Evolutionary conservation across 2,329 filamentous ascomycete genomes (phyloP).

Genomic region (Aspergillus aculeatus): DNA sequence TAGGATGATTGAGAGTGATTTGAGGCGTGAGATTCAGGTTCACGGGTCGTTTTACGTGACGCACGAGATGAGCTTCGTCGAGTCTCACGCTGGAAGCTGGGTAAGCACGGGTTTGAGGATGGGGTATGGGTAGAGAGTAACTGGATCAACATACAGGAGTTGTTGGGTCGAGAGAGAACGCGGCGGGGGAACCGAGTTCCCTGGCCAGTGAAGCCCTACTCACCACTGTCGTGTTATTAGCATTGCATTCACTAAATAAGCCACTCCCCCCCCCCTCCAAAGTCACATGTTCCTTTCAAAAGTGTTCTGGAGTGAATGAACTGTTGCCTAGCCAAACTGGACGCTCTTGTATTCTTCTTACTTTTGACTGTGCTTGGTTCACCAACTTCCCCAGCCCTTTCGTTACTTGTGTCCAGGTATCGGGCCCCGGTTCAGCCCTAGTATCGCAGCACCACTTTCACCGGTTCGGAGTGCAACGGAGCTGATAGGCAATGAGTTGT

Average conservation of each 20-base stretch:
- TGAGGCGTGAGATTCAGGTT: slow-evolving; percentile 14
- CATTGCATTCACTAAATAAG: slow-evolving; percentile 1
- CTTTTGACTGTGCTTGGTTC: not conserved
- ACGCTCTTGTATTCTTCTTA: not conserved
- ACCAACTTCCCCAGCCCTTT: not conserved
- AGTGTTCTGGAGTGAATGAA: not conserved
- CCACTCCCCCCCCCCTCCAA: not conserved
- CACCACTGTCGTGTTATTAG: slow-evolving; percentile 20
- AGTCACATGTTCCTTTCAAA: not conserved
- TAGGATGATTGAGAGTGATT: slow-evolving; percentile 21
- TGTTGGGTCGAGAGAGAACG: slow-evolving; percentile 17
- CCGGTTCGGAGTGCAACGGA: not conserved
- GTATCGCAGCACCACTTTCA: not conserved
- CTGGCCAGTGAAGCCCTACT: slow-evolving; percentile 20
- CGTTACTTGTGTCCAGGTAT: not conserved
- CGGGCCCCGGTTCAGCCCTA: not conserved
- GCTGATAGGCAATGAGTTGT: not conserved
- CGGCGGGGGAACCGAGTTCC: slow-evolving; percentile 17
- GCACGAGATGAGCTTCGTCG: slow-evolving; percentile 23
- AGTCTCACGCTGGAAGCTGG: slow-evolving; percentile 7
- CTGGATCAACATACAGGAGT: slow-evolving; percentile 9
- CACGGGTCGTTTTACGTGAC: slow-evolving; percentile 20
- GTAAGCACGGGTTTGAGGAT: slow-evolving; percentile 2
- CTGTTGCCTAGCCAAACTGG: not conserved
- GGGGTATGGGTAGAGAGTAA: not conserved